Conservation (phyloP, 768 basidiomycete species). For the Boletus fagicola region DNA sequence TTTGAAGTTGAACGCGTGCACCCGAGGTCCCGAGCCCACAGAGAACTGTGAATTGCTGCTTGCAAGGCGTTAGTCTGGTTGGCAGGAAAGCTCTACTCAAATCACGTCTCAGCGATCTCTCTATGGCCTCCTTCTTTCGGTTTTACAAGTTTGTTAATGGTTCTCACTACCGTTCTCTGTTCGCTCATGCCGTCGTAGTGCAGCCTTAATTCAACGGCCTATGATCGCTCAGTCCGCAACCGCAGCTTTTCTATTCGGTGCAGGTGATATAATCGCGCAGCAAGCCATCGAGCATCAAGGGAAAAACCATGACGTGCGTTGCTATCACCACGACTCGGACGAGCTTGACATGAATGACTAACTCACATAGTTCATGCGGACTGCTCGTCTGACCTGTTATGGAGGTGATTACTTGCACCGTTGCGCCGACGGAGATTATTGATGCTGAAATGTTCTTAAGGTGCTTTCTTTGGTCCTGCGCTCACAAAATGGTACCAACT, state of each 20-base stretch:
- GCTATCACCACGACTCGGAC: neutral
- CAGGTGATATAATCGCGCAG: slow-evolving; percentile 82
- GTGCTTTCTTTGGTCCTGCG: slow-evolving; percentile 74
- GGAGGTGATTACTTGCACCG: slow-evolving; percentile 48
- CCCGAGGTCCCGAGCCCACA: neutral
- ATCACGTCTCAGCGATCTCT: neutral
- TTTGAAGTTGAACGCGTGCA: neutral
- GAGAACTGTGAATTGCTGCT: neutral
- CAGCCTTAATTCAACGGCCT: slow-evolving; percentile 59
- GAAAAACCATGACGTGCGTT: slow-evolving; percentile 69
- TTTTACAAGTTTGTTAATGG: slow-evolving; percentile 40
- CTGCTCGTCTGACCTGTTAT: slow-evolving; percentile 66
- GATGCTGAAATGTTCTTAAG: slow-evolving; percentile 29
- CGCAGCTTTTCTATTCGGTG: slow-evolving; percentile 65
- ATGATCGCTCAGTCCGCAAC: slow-evolving; percentile 60
- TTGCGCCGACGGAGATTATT: neutral
- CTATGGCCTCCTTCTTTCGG: slow-evolving; percentile 46
- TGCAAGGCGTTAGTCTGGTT: neutral
- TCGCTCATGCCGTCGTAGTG: slow-evolving; percentile 37
- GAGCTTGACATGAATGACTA: neutral
- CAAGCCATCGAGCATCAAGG: slow-evolving; percentile 77
- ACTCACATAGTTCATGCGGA: slow-evolving; percentile 48
- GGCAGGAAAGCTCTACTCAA: neutral
- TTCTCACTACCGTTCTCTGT: neutral
- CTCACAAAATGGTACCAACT: slow-evolving; percentile 81